Base-by-base conservation (phyloP, 345 rosid genomes). In the Populus euphratica region DNA sequence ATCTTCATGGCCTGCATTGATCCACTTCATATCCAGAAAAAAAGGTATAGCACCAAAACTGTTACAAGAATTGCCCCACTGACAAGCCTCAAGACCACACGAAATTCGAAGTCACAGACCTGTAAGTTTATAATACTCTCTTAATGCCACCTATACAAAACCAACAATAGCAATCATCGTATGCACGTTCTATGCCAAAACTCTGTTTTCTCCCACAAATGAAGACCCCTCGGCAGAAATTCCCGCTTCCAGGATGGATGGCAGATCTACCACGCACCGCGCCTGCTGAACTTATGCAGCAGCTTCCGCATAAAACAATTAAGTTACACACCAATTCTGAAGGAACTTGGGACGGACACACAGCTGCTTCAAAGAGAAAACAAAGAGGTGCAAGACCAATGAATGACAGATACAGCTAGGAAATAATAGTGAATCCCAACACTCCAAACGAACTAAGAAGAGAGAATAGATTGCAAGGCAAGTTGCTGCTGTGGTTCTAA, bases 401-500 rank as follows among this genome's bases (percentile, higher is more conserved):
- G 74, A 47, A 47, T 47, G 50, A 68, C 23, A 49, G 54, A 52
- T 76, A 84, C 79, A 47, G 38, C 18, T 80, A 75, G 6, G 44
- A 75, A 17, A 18, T 25, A 39, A 73, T 8, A 10, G 27, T 5
- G 35, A 21, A 61, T 25, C 25, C 49, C 54, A 39, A 27, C 29
- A 74, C 68, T 27, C 71, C 25, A 49, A 77, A 74, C 65, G 20
- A 8, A 16, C 83, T 85, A 92, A 8, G 93, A 89, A 4, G 97
- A 89, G 79, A 96, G 97, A 84, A 92, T 89, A 68, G 99, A 83
- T 78, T 96, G 99, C 81, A 94, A 83, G 2, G 96, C 92, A 50
- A 91, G 87, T 84, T 92, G 98, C 69, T 94, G 99, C 81, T 96
- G 97, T 3, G 99, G 99, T 78, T 91, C 92, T 86, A 96, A 82